phyloP scores from a whole-genome alignment of 2,329 filamentous ascomycete genomes.

The Sphaceloma murrayae region DNA sequence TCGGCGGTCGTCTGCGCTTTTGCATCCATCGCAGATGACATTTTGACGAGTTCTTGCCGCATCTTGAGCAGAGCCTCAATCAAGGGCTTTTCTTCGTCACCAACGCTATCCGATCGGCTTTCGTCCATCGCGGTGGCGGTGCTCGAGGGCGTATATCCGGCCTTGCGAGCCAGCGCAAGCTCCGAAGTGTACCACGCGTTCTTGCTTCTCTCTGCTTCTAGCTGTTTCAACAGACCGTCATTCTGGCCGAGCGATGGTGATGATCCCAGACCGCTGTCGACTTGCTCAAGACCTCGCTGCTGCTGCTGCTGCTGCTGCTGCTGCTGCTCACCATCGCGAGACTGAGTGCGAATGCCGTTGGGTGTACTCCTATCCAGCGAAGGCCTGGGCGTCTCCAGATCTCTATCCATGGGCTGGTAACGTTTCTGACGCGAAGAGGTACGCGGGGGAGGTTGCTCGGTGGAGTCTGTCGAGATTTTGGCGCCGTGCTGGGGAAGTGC shows the following conservation, averaged over 20 bases:
- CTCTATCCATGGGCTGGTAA: constrained; percentile 5
- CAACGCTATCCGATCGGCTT: constrained; percentile 66
- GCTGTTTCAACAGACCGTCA: constrained; percentile 70
- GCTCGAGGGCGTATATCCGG: constrained; percentile 64
- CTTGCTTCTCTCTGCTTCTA: constrained; percentile 72
- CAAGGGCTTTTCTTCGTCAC: constrained; percentile 83
- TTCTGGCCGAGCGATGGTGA: constrained; percentile 55
- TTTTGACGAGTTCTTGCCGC: constrained; percentile 78
- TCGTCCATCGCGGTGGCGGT: constrained; percentile 67
- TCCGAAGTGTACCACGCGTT: constrained; percentile 98
- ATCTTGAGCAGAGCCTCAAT: constrained; percentile 89
- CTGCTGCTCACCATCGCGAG: constrained; percentile 10
- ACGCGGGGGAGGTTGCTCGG: constrained; percentile 13
- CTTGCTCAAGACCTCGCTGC: constrained; percentile 7
- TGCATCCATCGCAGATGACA: constrained; percentile 80
- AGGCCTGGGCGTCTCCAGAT: constrained; percentile 15
- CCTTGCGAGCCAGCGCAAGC: constrained; percentile 79
- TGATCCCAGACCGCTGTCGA: constrained; percentile 45
- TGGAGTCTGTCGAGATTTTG: constrained; percentile 10
- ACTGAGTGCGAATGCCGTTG: neutral
- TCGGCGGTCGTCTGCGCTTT: constrained; percentile 78
- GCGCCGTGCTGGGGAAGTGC: no score
- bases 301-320: no score
- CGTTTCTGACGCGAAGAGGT: constrained; percentile 15
- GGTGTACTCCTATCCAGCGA: constrained; percentile 10